Conservation (phyloP, 495 filamentous ascomycete species). For the Podospora conica region DNA sequence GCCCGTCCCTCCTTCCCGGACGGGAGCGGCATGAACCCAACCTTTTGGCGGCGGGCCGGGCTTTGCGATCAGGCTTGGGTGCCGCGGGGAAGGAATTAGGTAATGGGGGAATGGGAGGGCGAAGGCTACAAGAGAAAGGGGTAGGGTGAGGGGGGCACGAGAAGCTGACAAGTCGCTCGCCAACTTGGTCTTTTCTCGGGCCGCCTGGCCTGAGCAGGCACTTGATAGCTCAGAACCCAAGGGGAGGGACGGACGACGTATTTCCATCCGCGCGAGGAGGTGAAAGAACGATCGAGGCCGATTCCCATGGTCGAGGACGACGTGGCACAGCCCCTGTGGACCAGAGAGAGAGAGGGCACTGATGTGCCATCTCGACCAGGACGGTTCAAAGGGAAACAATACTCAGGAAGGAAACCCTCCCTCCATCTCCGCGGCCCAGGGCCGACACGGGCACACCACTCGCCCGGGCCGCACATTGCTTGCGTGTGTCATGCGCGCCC, state of each 20-base stretch:
- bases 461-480: neutral
- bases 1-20: neutral
- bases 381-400: neutral
- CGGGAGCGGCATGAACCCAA: neutral
- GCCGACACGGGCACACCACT: no score
- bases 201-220: neutral
- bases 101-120: neutral
- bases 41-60: neutral
- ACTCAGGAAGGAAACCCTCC: neutral
- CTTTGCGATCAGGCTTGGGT: neutral
- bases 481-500: neutral
- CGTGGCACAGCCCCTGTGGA: neutral
- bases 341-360: no score
- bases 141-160: no score
- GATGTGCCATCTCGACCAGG: neutral
- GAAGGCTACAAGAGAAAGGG: neutral
- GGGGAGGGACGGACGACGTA: neutral
- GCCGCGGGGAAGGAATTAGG: neutral
- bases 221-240: neutral
- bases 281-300: no score
- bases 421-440: neutral
- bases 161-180: neutral
- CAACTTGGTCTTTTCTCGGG: neutral
- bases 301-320: neutral
- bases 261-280: neutral